These are phyloP conservation scores for Aegilops tauschii DNA, from an alignment of 176 grass and related monocot species.

Conservation along the genomic window DNA sequence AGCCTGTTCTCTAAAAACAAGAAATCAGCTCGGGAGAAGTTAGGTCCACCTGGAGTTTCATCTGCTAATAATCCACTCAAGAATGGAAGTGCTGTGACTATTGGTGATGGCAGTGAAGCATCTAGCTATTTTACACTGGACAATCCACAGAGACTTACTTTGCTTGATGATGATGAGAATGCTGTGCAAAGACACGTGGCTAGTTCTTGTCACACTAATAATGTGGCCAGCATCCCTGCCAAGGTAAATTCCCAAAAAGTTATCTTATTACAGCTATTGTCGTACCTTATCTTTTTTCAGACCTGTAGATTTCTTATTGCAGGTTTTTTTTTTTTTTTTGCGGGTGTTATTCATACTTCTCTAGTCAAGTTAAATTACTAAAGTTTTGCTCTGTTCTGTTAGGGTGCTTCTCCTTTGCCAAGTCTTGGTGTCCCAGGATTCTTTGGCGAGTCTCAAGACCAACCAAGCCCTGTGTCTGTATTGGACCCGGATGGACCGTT, in stretches of 20 bases:
- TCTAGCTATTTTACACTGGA: conserved; percentile 21
- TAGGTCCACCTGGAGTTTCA: conserved; percentile 7
- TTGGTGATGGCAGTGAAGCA: conserved; percentile 13
- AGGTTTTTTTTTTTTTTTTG: not conserved
- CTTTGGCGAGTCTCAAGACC: conserved; percentile 45
- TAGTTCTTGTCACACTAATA: conserved; percentile 35
- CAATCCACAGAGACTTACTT: not conserved
- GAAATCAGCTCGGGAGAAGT: conserved; percentile 42
- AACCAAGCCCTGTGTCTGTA: conserved; percentile 76
- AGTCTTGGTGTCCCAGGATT: conserved; percentile 33
- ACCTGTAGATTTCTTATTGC: not conserved
- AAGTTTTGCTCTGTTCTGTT: conserved; percentile 25
- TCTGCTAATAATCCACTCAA: conserved; percentile 22
- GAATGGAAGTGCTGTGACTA: conserved; percentile 1
- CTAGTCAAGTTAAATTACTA: conserved; percentile 4
- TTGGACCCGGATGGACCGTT: conserved; percentile 61
- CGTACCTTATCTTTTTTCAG: not conserved
- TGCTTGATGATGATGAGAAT: conserved; percentile 22
- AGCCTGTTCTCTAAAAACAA: conserved; percentile 79
- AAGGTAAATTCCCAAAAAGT: conserved; percentile 43
- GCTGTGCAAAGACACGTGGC: conserved; percentile 11
- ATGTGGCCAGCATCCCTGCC: conserved; percentile 24
- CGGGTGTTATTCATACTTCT: not conserved
- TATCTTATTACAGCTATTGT: not conserved
- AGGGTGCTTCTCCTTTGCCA: conserved; percentile 51